Conservation (phyloP, 176 grass and related monocot species). For the Dendrocalamus sinicus region DNA sequence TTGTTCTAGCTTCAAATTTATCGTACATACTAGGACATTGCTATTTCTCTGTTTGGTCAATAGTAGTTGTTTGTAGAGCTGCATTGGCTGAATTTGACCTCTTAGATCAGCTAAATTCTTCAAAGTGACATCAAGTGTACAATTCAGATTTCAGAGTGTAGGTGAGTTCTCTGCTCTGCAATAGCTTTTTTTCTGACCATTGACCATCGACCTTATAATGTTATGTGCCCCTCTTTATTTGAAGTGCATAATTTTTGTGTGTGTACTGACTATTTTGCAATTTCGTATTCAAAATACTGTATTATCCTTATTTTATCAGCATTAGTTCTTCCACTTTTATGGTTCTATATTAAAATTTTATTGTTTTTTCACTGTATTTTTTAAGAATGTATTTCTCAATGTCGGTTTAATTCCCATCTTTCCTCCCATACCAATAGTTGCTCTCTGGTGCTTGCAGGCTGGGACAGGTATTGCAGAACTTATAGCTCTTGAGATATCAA, state of each 20-base stretch:
- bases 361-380: background rate
- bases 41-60: background rate
- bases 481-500: constrained; percentile 96
- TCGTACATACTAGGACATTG: constrained; percentile 1
- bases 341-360: constrained; percentile 17
- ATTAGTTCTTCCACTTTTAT: constrained; percentile 13
- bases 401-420: background rate
- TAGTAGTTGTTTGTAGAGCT: background rate
- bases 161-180: background rate
- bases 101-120: background rate
- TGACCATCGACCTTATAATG: background rate
- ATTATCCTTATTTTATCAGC: background rate
- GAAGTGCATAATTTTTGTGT: background rate
- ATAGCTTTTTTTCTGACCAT: background rate
- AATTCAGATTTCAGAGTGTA: background rate
- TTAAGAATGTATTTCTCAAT: background rate
- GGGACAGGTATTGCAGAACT: constrained; percentile 94
- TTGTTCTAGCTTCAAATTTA: constrained; percentile 4
- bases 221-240: background rate
- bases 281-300: constrained; percentile 14
- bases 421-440: constrained; percentile 23
- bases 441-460: constrained; percentile 61
- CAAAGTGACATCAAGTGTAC: constrained; percentile 10
- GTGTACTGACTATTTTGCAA: background rate
- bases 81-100: background rate